Base-by-base conservation (phyloP, 345 rosid genomes). In the Schrenkiella parvula region DNA sequence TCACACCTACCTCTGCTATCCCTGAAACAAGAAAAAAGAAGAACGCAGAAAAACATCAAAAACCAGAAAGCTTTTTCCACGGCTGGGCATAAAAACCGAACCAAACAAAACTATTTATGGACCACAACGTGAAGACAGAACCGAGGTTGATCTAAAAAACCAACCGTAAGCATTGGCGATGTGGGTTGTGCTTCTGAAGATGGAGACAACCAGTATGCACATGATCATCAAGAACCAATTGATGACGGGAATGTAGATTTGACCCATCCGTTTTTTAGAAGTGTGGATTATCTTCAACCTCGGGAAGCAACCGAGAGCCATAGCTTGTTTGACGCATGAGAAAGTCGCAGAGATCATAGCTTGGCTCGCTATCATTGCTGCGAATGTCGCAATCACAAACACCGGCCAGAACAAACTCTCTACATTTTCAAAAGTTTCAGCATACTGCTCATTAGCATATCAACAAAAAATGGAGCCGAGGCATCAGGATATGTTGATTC, bases 341-440 rank as follows among this genome's bases (percentile, higher is more conserved):
- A 91, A 95, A 47, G 99, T 91, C 29, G 99, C 99, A 37, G 99
- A 95, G 68, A 95, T 95, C 99, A 95, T 95, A n/a, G 96, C 97
- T 83, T 95, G 99, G 78, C 99, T 95, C 25, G 99, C 96, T 71
- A 95, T 95, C 89, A 84, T 88, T 15, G 99, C 97, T 3, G 99
- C 97, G 9, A 91, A 66, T 12, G 97, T 81, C 26, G 99, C 99
- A 54, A 91, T 53, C 63, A 84, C 84, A 44, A 95, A 87, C 72
- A 95, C 90, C 1, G 93, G 97, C 99, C 99, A 91, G 80, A 95
- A 95, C 64, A 95, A 83, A 72, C 80, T 75, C 32, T 41, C 96
- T 93, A 90, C 79, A 79, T 52, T 52, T 17, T 51, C 10, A 67
- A 9, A 35, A 17, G 18, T 1, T 50, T 48, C 55, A 74, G 68